Percentiles rank a stretch among this genome's conserved stretches.
phyloP scores from a whole-genome alignment of 2,329 filamentous ascomycete genomes.

The Aspergillus versicolor region DNA sequence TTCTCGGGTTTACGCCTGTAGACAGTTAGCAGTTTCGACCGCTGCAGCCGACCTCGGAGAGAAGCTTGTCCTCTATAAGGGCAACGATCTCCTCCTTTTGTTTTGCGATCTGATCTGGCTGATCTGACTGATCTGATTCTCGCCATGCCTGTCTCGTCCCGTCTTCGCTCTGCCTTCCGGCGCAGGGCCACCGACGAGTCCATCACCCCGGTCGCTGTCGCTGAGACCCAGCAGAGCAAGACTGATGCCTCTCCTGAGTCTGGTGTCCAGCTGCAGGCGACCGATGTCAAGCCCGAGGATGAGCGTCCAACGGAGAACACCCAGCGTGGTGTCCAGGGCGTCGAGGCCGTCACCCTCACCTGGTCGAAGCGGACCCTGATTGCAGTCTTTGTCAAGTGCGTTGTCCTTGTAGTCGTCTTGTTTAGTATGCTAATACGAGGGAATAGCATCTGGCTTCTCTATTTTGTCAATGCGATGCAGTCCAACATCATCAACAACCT shows the following conservation, averaged over 20 bases:
- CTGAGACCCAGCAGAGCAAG: background rate
- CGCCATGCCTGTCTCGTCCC: background rate
- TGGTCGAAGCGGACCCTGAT: constrained; percentile 44
- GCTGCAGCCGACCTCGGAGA: background rate
- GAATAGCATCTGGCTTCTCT: constrained; percentile 39
- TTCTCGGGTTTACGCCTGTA: background rate
- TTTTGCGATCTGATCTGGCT: background rate
- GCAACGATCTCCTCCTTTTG: background rate
- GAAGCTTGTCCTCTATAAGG: background rate
- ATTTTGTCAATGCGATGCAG: constrained; percentile 40
- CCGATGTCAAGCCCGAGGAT: background rate
- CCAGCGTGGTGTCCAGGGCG: constrained; percentile 41
- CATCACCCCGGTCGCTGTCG: background rate
- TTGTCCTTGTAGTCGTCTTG: background rate
- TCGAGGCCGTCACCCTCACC: constrained; percentile 46
- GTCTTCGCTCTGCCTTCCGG: background rate
- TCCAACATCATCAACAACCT: constrained; percentile 38
- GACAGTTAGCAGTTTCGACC: background rate
- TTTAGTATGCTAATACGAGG: background rate
- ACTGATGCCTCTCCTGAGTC: background rate
- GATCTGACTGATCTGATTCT: background rate
- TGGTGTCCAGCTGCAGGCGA: background rate
- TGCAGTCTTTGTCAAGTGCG: constrained; percentile 41
- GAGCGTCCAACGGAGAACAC: constrained; percentile 11
- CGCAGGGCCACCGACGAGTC: background rate